Conservation (phyloP, 2,329 filamentous ascomycete species). For the Elsinoe arachidis region DNA sequence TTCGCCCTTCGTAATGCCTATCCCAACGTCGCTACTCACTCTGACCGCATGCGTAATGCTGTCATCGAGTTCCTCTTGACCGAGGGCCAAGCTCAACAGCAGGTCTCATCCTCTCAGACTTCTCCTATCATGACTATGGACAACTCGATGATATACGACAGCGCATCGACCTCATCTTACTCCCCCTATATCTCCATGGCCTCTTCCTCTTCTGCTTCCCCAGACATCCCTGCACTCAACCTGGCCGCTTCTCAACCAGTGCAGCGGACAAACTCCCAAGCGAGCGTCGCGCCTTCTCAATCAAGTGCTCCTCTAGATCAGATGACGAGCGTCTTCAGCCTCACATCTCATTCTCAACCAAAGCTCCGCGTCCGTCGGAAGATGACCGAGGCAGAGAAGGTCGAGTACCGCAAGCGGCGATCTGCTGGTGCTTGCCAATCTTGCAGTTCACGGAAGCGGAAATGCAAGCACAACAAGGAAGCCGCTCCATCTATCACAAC, state of each 20-base stretch:
- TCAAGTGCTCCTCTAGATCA: constrained; percentile 22
- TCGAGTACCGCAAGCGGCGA: constrained; percentile 30
- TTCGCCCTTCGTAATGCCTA: constrained; percentile 29
- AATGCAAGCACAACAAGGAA: constrained; percentile 18
- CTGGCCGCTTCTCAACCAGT: constrained; percentile 22
- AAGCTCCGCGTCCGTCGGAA: constrained; percentile 29
- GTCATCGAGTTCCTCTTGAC: constrained; percentile 31
- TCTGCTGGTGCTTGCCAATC: constrained; percentile 31
- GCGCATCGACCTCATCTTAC: constrained; percentile 13
- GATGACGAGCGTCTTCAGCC: constrained; percentile 32
- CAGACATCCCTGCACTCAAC: constrained; percentile 25
- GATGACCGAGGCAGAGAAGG: constrained; percentile 32
- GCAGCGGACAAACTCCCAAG: background rate
- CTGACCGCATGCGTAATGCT: constrained; percentile 33
- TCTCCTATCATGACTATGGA: constrained; percentile 16
- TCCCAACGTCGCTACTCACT: constrained; percentile 28
- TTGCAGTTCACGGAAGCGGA: constrained; percentile 30
- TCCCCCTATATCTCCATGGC: constrained; percentile 20
- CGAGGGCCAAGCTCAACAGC: constrained; percentile 26
- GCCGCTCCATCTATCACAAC: background rate
- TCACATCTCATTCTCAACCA: constrained; percentile 25
- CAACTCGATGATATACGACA: constrained; percentile 6
- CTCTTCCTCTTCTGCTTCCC: constrained; percentile 25
- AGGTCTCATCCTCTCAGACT: constrained; percentile 17
- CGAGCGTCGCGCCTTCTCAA: background rate